A percentile compares a stretch with the other conserved stretches of the same genome.
These are phyloP conservation scores for Arctostaphylos glauca DNA, from an alignment of 148 eudicot genomes.

Conservation along the genomic window DNA sequence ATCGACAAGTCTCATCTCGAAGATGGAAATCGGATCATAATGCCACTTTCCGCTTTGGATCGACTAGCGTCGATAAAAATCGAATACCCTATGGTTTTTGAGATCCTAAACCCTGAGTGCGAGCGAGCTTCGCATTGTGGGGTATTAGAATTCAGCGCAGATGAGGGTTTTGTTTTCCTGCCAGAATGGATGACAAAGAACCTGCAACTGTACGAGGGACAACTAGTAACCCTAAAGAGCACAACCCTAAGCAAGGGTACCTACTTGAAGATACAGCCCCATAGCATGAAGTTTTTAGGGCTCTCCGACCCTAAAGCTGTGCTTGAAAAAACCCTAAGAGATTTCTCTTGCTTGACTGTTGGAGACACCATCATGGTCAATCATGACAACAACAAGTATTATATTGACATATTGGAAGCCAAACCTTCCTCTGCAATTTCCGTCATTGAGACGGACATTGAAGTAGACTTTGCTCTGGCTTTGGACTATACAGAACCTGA, in stretches of 20 bases:
- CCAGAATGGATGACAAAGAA: conserved; percentile 20
- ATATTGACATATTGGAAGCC: conserved; percentile 15
- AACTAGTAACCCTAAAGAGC: conserved; percentile 9
- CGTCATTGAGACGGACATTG: conserved; percentile 17
- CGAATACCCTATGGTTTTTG: conserved; percentile 11
- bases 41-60: conserved; percentile 16
- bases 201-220: background rate
- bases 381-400: background rate
- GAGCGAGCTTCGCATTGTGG: conserved; percentile 14
- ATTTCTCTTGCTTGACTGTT: conserved; percentile 12
- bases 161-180: conserved; percentile 17
- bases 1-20: conserved; percentile 14
- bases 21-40: conserved; percentile 13
- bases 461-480: conserved; percentile 22
- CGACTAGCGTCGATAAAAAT: background rate
- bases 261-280: conserved; percentile 23
- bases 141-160: conserved; percentile 20
- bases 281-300: conserved; percentile 8
- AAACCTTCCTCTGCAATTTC: conserved; percentile 15
- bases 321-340: conserved; percentile 10
- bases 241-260: conserved; percentile 9
- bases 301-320: conserved; percentile 4
- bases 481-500: conserved; percentile 24
- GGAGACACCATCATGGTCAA: conserved; percentile 23
- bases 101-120: conserved; percentile 8